These are phyloP conservation scores for Boletus pseudopeckii DNA, from an alignment of 768 basidiomycete species.

Conservation along the genomic window DNA sequence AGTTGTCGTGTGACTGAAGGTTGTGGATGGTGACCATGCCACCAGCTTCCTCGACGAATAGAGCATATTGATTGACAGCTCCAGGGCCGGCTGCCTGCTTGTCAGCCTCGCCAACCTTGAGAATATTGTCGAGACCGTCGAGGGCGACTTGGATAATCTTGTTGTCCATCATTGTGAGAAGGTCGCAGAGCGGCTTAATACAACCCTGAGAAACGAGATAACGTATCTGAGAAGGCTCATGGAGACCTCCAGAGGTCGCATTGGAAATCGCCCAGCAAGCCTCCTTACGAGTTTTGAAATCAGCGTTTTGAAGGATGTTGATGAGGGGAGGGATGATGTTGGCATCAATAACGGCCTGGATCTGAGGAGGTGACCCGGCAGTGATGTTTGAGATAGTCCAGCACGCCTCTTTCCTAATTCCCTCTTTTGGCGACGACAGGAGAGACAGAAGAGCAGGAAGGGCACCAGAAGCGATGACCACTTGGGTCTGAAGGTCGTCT, in stretches of 20 bases:
- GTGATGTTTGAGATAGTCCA: slow-evolving; percentile 99
- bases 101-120: slow-evolving; percentile 97
- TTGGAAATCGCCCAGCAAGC: slow-evolving; percentile 99
- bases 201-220: slow-evolving; percentile 97
- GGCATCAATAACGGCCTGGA: slow-evolving; percentile 96
- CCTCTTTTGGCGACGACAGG: slow-evolving; percentile 95
- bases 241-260: slow-evolving; percentile 95
- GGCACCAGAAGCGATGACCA: slow-evolving; percentile 96
- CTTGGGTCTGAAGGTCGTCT: slow-evolving; percentile 98
- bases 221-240: slow-evolving; percentile 94
- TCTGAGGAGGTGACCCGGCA: slow-evolving; percentile 94
- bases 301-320: slow-evolving; percentile 95
- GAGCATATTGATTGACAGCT: slow-evolving; percentile 87
- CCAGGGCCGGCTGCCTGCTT: slow-evolving; percentile 79
- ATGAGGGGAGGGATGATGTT: slow-evolving; percentile 97
- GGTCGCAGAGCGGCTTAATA: slow-evolving; percentile 97
- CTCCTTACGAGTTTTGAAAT: slow-evolving; percentile 99
- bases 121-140: slow-evolving; percentile 96
- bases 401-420: slow-evolving; percentile 98
- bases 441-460: slow-evolving; percentile 91
- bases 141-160: slow-evolving; percentile 99
- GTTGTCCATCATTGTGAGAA: slow-evolving; percentile 98
- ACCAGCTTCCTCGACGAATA: slow-evolving; percentile 95
- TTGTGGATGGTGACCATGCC: slow-evolving; percentile 99
- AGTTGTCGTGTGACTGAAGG: slow-evolving; percentile 97